Conservation (phyloP, 176 grass and related monocot species). For the Ensete ventricosum region DNA sequence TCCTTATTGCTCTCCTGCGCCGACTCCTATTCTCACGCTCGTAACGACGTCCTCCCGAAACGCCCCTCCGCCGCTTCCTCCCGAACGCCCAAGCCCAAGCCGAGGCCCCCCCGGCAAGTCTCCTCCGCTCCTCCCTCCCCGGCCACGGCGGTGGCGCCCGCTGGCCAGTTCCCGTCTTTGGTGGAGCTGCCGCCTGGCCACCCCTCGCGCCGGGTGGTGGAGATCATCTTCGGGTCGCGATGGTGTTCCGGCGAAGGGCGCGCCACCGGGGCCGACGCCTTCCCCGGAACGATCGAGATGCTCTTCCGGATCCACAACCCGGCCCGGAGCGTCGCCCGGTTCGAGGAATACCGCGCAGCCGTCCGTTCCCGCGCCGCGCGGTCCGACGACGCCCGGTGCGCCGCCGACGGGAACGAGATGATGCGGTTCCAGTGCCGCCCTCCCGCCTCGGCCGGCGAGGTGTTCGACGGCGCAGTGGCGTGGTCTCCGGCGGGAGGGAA, state of each 20-base stretch:
- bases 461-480: conserved; percentile 40
- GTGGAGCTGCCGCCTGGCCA: conserved; percentile 42
- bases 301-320: conserved; percentile 55
- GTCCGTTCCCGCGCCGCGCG: conserved; percentile 26
- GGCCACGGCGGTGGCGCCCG: neutral
- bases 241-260: conserved; percentile 12
- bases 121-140: neutral
- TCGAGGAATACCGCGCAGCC: conserved; percentile 41
- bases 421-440: conserved; percentile 48
- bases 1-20: neutral
- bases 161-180: conserved; percentile 31
- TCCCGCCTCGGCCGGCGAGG: conserved; percentile 8
- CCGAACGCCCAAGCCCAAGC: neutral
- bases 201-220: conserved; percentile 53
- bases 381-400: conserved; percentile 31
- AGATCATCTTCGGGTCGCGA: conserved; percentile 53
- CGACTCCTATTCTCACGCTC: neutral
- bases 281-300: conserved; percentile 30
- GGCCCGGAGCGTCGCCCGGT: conserved; percentile 33
- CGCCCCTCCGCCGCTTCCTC: neutral
- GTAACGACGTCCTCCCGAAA: neutral
- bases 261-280: neutral
- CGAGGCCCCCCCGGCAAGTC: neutral
- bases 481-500: conserved; percentile 8
- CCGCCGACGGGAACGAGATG: conserved; percentile 67